Evolutionary conservation across 106 monocot genomes (phyloP).

Genomic region (Cymbidium sinense): DNA sequence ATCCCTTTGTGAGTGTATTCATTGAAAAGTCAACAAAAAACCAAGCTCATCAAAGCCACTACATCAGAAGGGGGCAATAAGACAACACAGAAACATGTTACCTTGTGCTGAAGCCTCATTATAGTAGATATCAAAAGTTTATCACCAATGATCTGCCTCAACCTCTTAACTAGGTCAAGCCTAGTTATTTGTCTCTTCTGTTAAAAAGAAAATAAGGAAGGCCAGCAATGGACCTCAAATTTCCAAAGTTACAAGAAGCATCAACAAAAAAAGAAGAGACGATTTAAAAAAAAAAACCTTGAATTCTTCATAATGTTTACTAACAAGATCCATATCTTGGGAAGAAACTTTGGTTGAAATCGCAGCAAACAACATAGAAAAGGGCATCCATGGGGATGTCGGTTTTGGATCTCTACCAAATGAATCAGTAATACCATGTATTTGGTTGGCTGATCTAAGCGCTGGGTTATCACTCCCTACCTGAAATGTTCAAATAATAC

Average conservation of each 20-base stretch:
- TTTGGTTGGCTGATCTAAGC: slow-evolving; percentile 2
- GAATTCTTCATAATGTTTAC: slow-evolving; percentile 63
- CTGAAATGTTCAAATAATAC: slow-evolving; percentile 9
- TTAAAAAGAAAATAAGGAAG: slow-evolving; percentile 4
- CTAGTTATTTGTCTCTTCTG: slow-evolving; percentile 64
- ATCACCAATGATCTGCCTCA: slow-evolving; percentile 74
- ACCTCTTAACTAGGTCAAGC: slow-evolving; percentile 63
- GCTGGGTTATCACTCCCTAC: slow-evolving; percentile 1
- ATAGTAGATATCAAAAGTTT: slow-evolving; percentile 78
- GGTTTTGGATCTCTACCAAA: slow-evolving; percentile 28
- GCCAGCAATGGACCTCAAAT: background rate
- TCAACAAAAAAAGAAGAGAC: background rate
- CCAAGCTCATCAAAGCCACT: background rate
- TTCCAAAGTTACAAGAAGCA: background rate
- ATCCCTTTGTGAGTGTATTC: no score
- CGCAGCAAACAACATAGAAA: slow-evolving; percentile 85
- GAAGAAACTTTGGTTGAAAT: slow-evolving; percentile 72
- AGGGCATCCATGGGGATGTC: slow-evolving; percentile 87
- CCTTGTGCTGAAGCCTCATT: slow-evolving; percentile 79
- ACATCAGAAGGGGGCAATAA: background rate
- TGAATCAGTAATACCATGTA: slow-evolving; percentile 12
- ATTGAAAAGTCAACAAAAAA: background rate
- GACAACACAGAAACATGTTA: slow-evolving; percentile 4
- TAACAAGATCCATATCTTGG: slow-evolving; percentile 70
- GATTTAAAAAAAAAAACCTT: slow-evolving; percentile 33